phyloP scores from a whole-genome alignment of 257 asterid species.

The Coffea canephora region DNA sequence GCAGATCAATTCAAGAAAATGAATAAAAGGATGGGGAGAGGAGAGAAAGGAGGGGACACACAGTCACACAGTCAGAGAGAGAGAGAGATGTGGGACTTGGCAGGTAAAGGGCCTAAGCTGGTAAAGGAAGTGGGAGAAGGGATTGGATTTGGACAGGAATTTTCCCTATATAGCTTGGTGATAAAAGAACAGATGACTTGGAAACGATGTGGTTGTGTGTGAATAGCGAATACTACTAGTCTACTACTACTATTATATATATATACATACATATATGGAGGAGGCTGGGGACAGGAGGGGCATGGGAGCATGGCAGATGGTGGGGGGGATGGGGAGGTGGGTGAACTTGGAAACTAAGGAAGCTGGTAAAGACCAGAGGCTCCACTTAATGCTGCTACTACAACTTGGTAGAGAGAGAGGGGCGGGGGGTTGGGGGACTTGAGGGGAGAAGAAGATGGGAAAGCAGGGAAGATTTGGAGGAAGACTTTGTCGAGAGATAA shows the following conservation, averaged over 20 bases:
- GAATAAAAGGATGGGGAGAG: background rate
- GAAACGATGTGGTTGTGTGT: background rate
- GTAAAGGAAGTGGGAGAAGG: too few species aligned
- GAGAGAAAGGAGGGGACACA: background rate
- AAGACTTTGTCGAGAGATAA: too few species aligned
- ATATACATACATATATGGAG: background rate
- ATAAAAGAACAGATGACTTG: slow-evolving; percentile 8
- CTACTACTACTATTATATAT: too few species aligned
- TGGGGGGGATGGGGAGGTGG: slow-evolving; percentile 10
- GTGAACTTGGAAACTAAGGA: slow-evolving; percentile 42
- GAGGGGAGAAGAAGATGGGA: background rate
- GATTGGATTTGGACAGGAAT: slow-evolving; percentile 18
- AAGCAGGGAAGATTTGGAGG: background rate
- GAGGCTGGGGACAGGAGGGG: background rate
- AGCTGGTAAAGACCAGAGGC: slow-evolving; percentile 24
- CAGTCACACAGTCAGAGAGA: background rate
- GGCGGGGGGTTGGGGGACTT: background rate
- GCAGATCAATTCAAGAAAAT: background rate
- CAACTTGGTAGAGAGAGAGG: background rate
- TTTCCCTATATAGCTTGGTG: slow-evolving; percentile 20
- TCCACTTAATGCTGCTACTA: slow-evolving; percentile 28
- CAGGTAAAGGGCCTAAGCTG: background rate
- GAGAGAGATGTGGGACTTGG: background rate
- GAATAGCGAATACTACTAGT: background rate
- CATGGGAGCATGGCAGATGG: background rate